These are phyloP conservation scores for Spathaspora hagerdaliae DNA, from an alignment of 805 yeast species.

Conservation along the genomic window DNA sequence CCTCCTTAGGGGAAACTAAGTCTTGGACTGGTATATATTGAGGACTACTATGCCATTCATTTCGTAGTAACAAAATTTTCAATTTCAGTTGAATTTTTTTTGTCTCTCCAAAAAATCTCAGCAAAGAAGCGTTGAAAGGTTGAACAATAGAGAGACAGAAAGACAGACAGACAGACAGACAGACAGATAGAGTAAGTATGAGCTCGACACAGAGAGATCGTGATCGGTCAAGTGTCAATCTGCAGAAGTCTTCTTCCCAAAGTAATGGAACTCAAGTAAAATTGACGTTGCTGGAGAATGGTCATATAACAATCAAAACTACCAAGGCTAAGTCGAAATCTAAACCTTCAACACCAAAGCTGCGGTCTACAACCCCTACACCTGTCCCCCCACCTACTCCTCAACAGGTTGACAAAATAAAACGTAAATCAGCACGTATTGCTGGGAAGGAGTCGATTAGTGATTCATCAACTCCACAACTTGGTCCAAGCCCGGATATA, in stretches of 20 bases:
- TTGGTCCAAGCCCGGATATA: constrained; percentile 6
- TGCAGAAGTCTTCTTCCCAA: background rate
- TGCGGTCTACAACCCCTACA: background rate
- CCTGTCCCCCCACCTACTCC: background rate
- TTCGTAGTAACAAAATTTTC: too few species aligned
- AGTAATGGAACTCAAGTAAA: background rate
- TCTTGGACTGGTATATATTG: too few species aligned
- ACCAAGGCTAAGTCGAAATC: background rate
- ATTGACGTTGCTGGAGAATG: background rate
- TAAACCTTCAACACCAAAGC: background rate
- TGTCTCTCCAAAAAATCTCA: too few species aligned
- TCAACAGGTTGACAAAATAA: background rate
- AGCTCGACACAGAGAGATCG: too few species aligned
- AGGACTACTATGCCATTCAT: too few species aligned
- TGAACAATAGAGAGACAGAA: too few species aligned
- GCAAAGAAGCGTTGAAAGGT: too few species aligned
- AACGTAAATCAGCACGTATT: constrained; percentile 3
- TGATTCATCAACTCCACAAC: background rate
- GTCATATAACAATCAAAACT: background rate
- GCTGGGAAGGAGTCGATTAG: background rate
- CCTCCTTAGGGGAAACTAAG: too few species aligned
- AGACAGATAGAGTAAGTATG: too few species aligned
- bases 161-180: too few species aligned
- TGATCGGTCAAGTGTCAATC: background rate
- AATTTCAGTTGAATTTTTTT: too few species aligned